A percentile compares a stretch with the other conserved stretches of the same genome.
Evolutionary conservation across 129 eudicot genomes (phyloP).

Genomic region (Deinandra increscens): DNA sequence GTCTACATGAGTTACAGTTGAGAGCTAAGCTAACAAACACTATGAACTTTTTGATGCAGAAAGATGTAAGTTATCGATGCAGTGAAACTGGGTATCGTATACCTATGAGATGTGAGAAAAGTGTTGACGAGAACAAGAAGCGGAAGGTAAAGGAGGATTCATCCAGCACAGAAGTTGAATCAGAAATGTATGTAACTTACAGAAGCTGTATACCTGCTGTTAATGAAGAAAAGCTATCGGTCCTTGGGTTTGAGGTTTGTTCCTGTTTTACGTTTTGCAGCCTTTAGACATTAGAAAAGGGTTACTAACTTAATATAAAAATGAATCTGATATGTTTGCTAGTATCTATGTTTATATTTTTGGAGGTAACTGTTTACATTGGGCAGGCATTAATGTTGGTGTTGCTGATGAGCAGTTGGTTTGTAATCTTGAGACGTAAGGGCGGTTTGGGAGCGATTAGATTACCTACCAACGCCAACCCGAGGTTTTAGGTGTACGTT

Average conservation of each 20-base stretch:
- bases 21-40: background rate
- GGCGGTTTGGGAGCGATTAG: constrained; percentile 59
- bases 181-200: constrained; percentile 55
- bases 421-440: constrained; percentile 55
- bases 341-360: background rate
- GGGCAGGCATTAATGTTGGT: constrained; percentile 61
- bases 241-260: constrained; percentile 82
- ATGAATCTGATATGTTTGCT: too few species aligned
- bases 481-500: constrained; percentile 50
- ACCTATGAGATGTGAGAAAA: constrained; percentile 65
- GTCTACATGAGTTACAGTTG: background rate
- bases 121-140: constrained; percentile 36
- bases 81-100: constrained; percentile 96
- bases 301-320: too few species aligned
- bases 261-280: background rate
- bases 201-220: constrained; percentile 86
- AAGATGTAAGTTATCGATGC: constrained; percentile 68
- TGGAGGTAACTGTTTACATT: background rate
- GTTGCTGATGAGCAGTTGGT: constrained; percentile 60
- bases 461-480: constrained; percentile 49
- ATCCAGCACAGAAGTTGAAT: constrained; percentile 44
- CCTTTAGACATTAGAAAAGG: too few species aligned
- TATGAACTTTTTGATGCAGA: constrained; percentile 37
- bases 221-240: constrained; percentile 66
- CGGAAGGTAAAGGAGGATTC: constrained; percentile 48